Percentiles rank a stretch among this genome's conserved stretches.
Evolutionary conservation across 2,329 filamentous ascomycete genomes (phyloP).

Genomic region (Pseudogymnoascus sp.): DNA sequence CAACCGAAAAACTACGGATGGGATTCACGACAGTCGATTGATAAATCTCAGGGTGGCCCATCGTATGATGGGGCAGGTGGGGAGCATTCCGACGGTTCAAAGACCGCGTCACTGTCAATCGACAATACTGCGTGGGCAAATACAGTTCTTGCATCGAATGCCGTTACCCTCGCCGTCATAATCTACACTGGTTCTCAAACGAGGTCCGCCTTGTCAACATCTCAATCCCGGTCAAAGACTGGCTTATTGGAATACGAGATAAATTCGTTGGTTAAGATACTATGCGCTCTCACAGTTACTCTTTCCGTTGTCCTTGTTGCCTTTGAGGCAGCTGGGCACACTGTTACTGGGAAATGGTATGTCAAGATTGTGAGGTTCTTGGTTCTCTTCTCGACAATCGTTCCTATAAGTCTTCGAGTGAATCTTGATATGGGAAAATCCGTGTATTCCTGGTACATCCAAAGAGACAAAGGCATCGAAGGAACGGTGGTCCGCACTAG

Average conservation of each 20-base stretch:
- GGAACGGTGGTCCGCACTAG: slow-evolving; percentile 91
- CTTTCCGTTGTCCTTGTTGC: slow-evolving; percentile 84
- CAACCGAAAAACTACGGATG: slow-evolving; percentile 44
- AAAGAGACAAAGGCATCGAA: slow-evolving; percentile 79
- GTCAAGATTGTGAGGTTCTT: slow-evolving; percentile 97
- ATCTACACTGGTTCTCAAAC: slow-evolving; percentile 94
- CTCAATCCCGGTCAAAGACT: slow-evolving; percentile 84
- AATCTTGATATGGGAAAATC: slow-evolving; percentile 97
- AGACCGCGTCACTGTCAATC: slow-evolving; percentile 70
- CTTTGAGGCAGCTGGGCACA: slow-evolving; percentile 67
- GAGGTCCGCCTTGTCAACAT: slow-evolving; percentile 84
- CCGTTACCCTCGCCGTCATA: slow-evolving; percentile 77
- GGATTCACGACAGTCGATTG: slow-evolving; percentile 25
- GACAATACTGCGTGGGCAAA: slow-evolving; percentile 99
- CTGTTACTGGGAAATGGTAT: slow-evolving; percentile 69
- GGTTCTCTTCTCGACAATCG: slow-evolving; percentile 97
- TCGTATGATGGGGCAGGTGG: slow-evolving; percentile 19
- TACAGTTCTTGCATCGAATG: slow-evolving; percentile 90
- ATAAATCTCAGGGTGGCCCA: slow-evolving; percentile 29
- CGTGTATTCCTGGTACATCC: slow-evolving; percentile 92
- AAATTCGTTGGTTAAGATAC: slow-evolving; percentile 91
- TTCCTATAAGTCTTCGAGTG: slow-evolving; percentile 90
- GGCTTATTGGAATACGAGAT: slow-evolving; percentile 93
- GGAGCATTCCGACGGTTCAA: slow-evolving; percentile 28
- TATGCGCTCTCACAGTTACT: slow-evolving; percentile 78